These are phyloP conservation scores for Microthlaspi erraticum DNA, from an alignment of 345 rosid species.

Conservation along the genomic window DNA sequence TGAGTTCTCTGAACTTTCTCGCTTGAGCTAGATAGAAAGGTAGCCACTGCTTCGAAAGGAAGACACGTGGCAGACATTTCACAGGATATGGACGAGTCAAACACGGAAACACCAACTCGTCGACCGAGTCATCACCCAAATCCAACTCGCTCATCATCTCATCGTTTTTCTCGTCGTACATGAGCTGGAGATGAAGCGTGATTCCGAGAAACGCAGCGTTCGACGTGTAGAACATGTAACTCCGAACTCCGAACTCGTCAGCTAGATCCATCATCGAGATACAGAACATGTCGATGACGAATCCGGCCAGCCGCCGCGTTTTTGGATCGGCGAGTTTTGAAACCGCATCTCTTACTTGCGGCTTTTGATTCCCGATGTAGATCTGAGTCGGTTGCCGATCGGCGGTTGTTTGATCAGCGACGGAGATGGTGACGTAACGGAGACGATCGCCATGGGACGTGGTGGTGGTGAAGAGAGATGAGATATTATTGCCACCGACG, in stretches of 20 bases:
- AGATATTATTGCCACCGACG: neutral
- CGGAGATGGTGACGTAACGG: conserved; percentile 44
- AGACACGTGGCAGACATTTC: conserved; percentile 35
- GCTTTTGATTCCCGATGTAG: conserved; percentile 45
- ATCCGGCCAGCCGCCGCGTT: conserved; percentile 48
- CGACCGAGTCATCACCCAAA: conserved; percentile 51
- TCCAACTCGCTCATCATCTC: conserved; percentile 41
- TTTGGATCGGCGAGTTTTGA: neutral
- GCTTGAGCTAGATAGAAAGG: neutral
- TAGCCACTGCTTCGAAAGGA: neutral
- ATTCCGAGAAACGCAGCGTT: conserved; percentile 49
- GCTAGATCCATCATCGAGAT: conserved; percentile 56
- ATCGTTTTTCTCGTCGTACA: conserved; percentile 34
- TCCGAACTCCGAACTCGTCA: conserved; percentile 49
- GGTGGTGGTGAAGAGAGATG: conserved; percentile 20
- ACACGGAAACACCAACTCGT: conserved; percentile 46
- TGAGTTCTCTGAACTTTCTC: conserved; percentile 37
- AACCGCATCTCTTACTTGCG: conserved; percentile 47
- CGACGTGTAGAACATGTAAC: conserved; percentile 54
- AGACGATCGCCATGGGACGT: conserved; percentile 29
- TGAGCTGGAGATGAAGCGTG: conserved; percentile 39
- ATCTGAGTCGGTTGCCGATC: neutral
- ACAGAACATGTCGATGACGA: conserved; percentile 67
- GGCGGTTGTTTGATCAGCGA: neutral
- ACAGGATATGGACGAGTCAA: conserved; percentile 48